Evolutionary conservation across 176 grass and related monocot species (phyloP).

Genomic region (Juncus inflexus): DNA sequence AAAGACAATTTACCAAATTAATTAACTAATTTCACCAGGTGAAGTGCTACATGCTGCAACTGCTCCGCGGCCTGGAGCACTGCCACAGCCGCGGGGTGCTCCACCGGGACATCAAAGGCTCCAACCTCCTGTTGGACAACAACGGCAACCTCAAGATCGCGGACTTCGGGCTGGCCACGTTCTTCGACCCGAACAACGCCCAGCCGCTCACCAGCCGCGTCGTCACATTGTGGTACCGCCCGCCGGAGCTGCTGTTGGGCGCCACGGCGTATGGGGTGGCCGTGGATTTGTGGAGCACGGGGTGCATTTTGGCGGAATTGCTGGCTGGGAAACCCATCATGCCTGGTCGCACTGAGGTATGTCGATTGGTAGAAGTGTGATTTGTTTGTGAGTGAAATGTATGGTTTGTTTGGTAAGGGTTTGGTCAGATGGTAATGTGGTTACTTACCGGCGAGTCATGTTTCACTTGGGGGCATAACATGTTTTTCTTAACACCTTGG

Average conservation of each 20-base stretch:
- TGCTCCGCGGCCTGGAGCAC: conserved; percentile 38
- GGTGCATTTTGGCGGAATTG: conserved; percentile 53
- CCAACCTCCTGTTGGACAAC: conserved; percentile 42
- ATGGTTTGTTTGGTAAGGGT: too few relatives aligned
- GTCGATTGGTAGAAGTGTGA: not conserved
- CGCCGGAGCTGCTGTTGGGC: conserved; percentile 48
- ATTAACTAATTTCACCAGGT: conserved; percentile 25
- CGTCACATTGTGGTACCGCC: conserved; percentile 50
- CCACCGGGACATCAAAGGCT: conserved; percentile 50
- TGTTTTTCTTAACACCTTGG: too few relatives aligned
- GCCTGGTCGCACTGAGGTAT: conserved; percentile 52
- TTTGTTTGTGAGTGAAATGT: too few relatives aligned
- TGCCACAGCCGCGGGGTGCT: conserved; percentile 41
- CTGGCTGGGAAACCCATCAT: conserved; percentile 53
- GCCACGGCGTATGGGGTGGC: conserved; percentile 46
- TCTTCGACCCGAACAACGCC: conserved; percentile 33
- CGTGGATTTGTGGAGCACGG: conserved; percentile 59
- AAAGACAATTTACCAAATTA: not conserved
- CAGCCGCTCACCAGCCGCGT: conserved; percentile 49
- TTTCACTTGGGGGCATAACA: too few relatives aligned
- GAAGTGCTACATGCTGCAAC: conserved; percentile 45
- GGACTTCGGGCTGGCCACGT: conserved; percentile 48
- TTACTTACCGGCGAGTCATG: too few relatives aligned
- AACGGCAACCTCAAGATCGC: conserved; percentile 45
- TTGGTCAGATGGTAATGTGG: too few relatives aligned